Evolutionary conservation across 768 basidiomycete genomes (phyloP).

Genomic region (Imleria badia): DNA sequence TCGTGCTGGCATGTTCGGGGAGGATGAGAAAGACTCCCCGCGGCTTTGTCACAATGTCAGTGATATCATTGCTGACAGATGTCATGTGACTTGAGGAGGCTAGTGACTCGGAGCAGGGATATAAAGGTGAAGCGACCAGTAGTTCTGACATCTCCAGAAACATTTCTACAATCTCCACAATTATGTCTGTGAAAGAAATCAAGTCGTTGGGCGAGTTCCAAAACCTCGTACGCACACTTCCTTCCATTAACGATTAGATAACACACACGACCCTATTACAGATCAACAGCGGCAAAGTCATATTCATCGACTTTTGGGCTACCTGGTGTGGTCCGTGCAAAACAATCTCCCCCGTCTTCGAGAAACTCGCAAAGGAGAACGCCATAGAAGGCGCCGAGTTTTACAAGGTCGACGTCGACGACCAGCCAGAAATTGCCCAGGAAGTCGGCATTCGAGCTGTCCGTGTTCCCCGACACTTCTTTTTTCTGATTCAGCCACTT

Average conservation of each 20-base stretch:
- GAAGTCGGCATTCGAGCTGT: conserved; percentile 58
- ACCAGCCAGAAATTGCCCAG: conserved; percentile 43
- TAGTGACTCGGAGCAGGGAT: neutral
- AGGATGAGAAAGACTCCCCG: neutral
- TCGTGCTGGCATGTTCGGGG: neutral
- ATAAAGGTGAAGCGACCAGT: neutral
- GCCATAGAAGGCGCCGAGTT: conserved; percentile 43
- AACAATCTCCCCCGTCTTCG: conserved; percentile 15
- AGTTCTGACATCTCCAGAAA: neutral
- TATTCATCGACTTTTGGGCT: conserved; percentile 24
- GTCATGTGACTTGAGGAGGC: neutral
- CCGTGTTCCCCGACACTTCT: conserved; percentile 19
- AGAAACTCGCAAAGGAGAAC: neutral
- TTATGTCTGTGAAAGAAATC: neutral
- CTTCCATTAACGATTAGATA: neutral
- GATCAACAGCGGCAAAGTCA: neutral
- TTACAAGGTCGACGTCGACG: conserved; percentile 75
- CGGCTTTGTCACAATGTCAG: conserved; percentile 5
- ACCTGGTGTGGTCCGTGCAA: conserved; percentile 22
- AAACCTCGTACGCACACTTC: neutral
- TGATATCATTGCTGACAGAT: conserved; percentile 8
- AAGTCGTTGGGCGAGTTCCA: neutral
- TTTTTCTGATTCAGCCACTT: neutral
- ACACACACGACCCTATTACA: neutral
- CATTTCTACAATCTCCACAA: neutral